Evolutionary conservation across 495 filamentous ascomycete species (phyloP), one percentile per base, ranked within the genome.

Genomic region (Tuber microsphaerosporum): DNA sequence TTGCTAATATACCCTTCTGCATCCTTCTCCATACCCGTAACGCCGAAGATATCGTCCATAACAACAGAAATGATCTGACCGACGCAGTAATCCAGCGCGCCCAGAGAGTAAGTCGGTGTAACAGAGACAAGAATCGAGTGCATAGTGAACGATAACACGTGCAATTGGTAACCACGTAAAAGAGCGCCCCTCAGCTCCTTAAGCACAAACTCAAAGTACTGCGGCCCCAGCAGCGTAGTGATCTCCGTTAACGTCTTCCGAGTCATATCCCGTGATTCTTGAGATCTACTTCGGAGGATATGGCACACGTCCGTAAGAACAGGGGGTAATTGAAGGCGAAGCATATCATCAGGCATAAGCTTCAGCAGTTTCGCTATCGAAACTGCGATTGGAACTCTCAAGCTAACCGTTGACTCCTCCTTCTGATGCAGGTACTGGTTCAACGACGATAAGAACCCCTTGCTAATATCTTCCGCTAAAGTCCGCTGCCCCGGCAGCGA

Each of bases 41-140:
- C 90, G 26, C 95, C 95, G 83, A 99, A 99, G 19, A 94, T 96
- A 82, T 98, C 96, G 79, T 99, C 95, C 92, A 98, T 96, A 72
- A 97, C 91, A 65, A 99, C 88, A 6, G 89, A 86, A 68, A 93
- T 89, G 61, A 98, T 89, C 26, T 92, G 87, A 6, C 85, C 83
- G 45, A 97, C 85, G 83, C 94, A 98, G 80, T 97, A 94, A 79
- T 99, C 93, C 65, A 98, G 85, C 75, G 93, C 92, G 26, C 95
- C 95, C 17, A 92, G 90, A 45, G 89, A 86, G 82, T 93, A 93
- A 2, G 88, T 85, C n/a, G 92, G 90, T 22, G 90, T 90, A 22
- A 89, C 89, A 10, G 88, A 86, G 16, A 97, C 89, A 22, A 99
- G 86, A 71, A 99, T 92, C 2, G 93, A 94, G 84, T 99, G 95